Conservation (phyloP, 129 eudicot species). For the Gnaphalium uliginosum region DNA sequence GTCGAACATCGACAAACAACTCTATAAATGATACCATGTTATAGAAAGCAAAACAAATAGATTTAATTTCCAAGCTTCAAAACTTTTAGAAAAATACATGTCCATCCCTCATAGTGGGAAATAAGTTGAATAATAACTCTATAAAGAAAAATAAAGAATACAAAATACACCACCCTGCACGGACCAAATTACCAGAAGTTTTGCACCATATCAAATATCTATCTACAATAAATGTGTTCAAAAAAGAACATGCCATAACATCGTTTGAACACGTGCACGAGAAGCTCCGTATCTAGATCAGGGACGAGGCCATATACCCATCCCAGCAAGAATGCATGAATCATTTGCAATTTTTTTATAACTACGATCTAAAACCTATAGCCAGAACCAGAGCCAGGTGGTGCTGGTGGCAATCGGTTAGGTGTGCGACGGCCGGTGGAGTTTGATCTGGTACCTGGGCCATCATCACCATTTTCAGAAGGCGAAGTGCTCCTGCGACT, state of each 20-base stretch:
- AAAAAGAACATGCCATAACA: conserved; percentile 44
- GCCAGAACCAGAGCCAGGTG: conserved; percentile 69
- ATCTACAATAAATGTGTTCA: conserved; percentile 49
- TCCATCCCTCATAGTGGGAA: conserved; percentile 12
- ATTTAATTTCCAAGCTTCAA: conserved; percentile 18
- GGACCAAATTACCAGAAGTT: conserved; percentile 6
- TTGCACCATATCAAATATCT: conserved; percentile 25
- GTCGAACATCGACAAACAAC: background rate
- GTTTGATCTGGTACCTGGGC: conserved; percentile 53
- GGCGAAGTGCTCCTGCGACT: conserved; percentile 72
- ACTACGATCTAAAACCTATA: conserved; percentile 57
- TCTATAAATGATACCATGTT: background rate
- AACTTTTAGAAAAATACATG: conserved; percentile 16
- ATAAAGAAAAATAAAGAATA: conserved; percentile 19
- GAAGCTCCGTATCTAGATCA: conserved; percentile 45
- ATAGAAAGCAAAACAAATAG: conserved; percentile 13
- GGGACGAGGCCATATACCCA: conserved; percentile 32
- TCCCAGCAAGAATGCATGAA: conserved; percentile 58
- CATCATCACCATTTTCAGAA: conserved; percentile 62
- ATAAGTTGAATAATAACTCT: background rate
- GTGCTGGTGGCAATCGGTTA: conserved; percentile 93
- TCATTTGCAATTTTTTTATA: conserved; percentile 25
- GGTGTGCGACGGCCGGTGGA: conserved; percentile 92
- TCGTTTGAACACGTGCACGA: conserved; percentile 35
- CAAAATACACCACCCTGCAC: conserved; percentile 16